phyloP scores from a whole-genome alignment of 148 eudicot genomes.

The Chenopodium suecicum region DNA sequence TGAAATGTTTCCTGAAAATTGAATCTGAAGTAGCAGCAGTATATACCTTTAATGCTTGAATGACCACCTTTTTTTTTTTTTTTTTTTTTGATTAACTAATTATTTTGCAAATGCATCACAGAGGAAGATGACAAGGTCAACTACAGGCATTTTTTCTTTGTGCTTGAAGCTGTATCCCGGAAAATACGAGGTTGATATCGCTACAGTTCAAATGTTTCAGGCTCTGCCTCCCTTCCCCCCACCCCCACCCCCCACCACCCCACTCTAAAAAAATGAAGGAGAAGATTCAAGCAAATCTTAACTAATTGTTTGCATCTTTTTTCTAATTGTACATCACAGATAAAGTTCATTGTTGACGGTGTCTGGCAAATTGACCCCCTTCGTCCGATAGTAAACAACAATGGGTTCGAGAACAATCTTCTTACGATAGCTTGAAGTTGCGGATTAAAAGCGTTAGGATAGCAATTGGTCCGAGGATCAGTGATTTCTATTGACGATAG shows the following conservation, averaged over 20 bases:
- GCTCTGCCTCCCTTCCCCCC: not conserved
- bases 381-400: conserved; percentile 60
- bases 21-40: not conserved
- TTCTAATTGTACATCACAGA: conserved; percentile 41
- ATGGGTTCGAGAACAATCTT: conserved; percentile 71
- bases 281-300: not conserved
- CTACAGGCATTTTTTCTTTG: conserved; percentile 65
- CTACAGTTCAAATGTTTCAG: not conserved
- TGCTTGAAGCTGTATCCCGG: conserved; percentile 80
- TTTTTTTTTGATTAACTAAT: not conserved
- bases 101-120: conserved; percentile 29
- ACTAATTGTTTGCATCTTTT: not conserved
- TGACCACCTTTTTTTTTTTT: not conserved
- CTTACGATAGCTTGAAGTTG: conserved; percentile 42
- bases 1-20: too few species aligned
- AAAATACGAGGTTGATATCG: conserved; percentile 63
- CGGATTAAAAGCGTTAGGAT: not conserved
- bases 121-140: conserved; percentile 87
- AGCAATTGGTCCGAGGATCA: not conserved
- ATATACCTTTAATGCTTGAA: not conserved
- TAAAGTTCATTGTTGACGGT: conserved; percentile 91
- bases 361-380: conserved; percentile 79
- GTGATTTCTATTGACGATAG: not conserved
- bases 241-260: too few species aligned
- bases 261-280: not conserved